Percentiles rank a stretch among this genome's conserved stretches.
Evolutionary conservation across 2,329 filamentous ascomycete species (phyloP).

Genomic region (Aureobasidium subglaciale): DNA sequence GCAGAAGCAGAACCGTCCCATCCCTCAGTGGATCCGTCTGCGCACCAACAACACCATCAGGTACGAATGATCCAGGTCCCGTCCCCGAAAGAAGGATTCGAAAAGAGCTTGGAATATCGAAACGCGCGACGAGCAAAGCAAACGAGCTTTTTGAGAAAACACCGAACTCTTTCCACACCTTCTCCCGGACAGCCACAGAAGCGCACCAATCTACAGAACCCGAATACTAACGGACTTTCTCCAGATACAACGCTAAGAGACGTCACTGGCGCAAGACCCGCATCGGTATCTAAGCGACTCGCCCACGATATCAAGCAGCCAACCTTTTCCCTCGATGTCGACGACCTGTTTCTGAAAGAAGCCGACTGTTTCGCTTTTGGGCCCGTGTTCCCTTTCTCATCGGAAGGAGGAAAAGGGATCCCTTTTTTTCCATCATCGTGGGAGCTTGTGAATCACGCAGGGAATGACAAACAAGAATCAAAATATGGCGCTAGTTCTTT

Average conservation of each 20-base stretch:
- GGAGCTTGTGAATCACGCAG: constrained; percentile 2
- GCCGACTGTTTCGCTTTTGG: constrained; percentile 13
- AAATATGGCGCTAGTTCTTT: constrained; percentile 14
- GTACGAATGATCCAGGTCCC: constrained; percentile 52
- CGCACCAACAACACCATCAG: constrained; percentile 98
- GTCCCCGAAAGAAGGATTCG: not conserved
- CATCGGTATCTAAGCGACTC: constrained; percentile 85
- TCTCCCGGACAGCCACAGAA: not conserved
- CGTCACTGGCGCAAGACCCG: constrained; percentile 99
- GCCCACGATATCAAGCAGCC: constrained; percentile 22
- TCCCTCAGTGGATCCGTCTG: constrained; percentile 99
- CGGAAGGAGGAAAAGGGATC: not conserved
- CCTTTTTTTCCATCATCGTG: constrained; percentile 12
- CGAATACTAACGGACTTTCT: constrained; percentile 9
- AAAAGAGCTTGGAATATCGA: constrained; percentile 2
- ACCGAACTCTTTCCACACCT: not conserved
- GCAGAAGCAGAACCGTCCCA: constrained; percentile 99
- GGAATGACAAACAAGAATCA: constrained; percentile 14
- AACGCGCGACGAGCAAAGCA: not conserved
- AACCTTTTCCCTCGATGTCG: constrained; percentile 15
- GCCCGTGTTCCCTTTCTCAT: constrained; percentile 8
- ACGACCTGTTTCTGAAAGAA: constrained; percentile 12
- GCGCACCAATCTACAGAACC: not conserved
- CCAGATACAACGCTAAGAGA: constrained; percentile 99
- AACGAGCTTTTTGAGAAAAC: not conserved